A percentile compares a stretch with the other conserved stretches of the same genome.
phyloP scores from a whole-genome alignment of 2,329 filamentous ascomycete genomes.

The Cryphonectria naterciae region DNA sequence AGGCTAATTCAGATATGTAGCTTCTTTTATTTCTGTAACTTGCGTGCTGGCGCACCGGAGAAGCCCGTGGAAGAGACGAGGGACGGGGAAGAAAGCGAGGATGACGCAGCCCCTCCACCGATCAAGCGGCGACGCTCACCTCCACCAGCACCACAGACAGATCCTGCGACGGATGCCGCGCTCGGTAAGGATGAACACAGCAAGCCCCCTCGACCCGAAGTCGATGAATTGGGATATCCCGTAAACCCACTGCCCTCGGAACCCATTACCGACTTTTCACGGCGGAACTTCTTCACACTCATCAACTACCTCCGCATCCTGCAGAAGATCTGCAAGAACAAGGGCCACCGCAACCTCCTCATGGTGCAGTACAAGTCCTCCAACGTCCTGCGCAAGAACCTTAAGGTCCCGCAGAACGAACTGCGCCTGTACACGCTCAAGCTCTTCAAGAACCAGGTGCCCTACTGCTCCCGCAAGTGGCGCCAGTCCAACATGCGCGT shows the following conservation, averaged over 20 bases:
- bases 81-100: constrained; percentile 59
- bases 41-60: constrained; percentile 50
- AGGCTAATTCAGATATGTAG: constrained; percentile 45
- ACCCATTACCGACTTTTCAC: constrained; percentile 88
- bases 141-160: constrained; percentile 41
- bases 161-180: constrained; percentile 33
- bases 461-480: constrained; percentile 98
- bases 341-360: constrained; percentile 90
- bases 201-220: constrained; percentile 55
- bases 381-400: constrained; percentile 86
- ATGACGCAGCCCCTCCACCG: constrained; percentile 83
- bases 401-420: constrained; percentile 86
- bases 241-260: constrained; percentile 69
- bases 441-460: constrained; percentile 97
- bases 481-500: constrained; percentile 97
- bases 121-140: constrained; percentile 65
- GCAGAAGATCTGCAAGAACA: constrained; percentile 96
- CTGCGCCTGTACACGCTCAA: constrained; percentile 94
- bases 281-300: constrained; percentile 90
- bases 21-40: constrained; percentile 89
- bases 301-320: constrained; percentile 96
- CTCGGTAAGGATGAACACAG: constrained; percentile 14
- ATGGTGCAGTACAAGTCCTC: constrained; percentile 95
- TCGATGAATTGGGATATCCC: constrained; percentile 88
- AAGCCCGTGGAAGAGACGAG: constrained; percentile 29